Evolutionary conservation across 306 rosid species (phyloP).

Genomic region (Cicer chorassanicum): DNA sequence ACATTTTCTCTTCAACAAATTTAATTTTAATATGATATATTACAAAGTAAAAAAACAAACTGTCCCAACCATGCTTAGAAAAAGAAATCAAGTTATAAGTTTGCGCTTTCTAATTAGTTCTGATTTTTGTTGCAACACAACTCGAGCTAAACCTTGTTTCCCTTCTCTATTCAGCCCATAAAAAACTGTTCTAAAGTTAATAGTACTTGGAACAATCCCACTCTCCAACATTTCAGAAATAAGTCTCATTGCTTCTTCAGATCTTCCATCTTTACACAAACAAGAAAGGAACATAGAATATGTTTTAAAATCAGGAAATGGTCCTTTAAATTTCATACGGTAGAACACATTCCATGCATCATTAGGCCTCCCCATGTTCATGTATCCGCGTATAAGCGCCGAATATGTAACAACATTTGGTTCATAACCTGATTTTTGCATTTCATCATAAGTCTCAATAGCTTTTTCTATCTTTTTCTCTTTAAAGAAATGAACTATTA

Average conservation of each 20-base stretch:
- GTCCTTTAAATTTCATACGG: slow-evolving; percentile 73
- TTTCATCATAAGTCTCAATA: slow-evolving; percentile 56
- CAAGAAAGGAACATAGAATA: slow-evolving; percentile 78
- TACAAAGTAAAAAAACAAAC: too few relatives aligned
- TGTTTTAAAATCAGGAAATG: slow-evolving; percentile 76
- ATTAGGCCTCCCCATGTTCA: slow-evolving; percentile 61
- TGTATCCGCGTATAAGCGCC: slow-evolving; percentile 71
- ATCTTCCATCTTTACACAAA: slow-evolving; percentile 68
- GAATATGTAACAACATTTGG: slow-evolving; percentile 77
- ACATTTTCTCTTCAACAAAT: too few relatives aligned
- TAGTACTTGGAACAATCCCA: slow-evolving; percentile 80
- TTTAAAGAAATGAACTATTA: slow-evolving; percentile 68
- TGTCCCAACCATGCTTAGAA: too few relatives aligned
- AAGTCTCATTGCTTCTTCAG: slow-evolving; percentile 80
- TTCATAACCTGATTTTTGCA: slow-evolving; percentile 70
- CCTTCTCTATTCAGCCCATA: slow-evolving; percentile 86
- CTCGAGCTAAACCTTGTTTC: slow-evolving; percentile 66
- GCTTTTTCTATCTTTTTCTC: slow-evolving; percentile 70
- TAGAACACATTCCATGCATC: slow-evolving; percentile 79
- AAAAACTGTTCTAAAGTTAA: slow-evolving; percentile 76
- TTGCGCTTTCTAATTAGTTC: slow-evolving; percentile 67
- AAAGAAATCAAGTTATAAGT: slow-evolving; percentile 47
- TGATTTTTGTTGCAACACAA: slow-evolving; percentile 64
- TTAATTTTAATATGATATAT: too few relatives aligned
- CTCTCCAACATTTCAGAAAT: slow-evolving; percentile 65